phyloP scores from a whole-genome alignment of 495 filamentous ascomycete genomes.

The Echria macrotheca region DNA sequence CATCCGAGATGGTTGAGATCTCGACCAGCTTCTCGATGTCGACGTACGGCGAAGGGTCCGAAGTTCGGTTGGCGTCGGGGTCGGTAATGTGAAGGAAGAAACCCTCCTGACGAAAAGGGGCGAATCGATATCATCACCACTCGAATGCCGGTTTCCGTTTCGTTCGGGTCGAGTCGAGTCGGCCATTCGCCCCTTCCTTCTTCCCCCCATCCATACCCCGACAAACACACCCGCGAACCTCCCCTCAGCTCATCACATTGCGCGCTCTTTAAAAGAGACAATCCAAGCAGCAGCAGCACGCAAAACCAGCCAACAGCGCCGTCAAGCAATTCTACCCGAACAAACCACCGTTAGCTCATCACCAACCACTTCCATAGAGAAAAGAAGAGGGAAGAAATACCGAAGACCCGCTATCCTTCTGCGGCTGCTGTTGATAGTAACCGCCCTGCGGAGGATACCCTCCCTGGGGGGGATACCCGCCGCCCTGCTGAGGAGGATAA shows the following conservation, averaged over 20 bases:
- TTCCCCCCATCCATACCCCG: too few relatives aligned
- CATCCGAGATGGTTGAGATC: too few relatives aligned
- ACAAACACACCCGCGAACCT: too few relatives aligned
- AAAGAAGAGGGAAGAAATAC: constrained; percentile 2
- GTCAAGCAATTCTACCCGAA: constrained; percentile 27
- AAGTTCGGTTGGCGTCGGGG: too few relatives aligned
- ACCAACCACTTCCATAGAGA: background rate
- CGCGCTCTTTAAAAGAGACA: constrained; percentile 34
- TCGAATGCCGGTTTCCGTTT: too few relatives aligned
- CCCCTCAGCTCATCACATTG: background rate
- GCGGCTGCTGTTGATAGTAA: constrained; percentile 24
- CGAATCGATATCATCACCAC: too few relatives aligned
- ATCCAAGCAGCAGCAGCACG: constrained; percentile 48
- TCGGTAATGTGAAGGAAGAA: too few relatives aligned
- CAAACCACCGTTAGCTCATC: background rate
- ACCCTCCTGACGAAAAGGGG: too few relatives aligned
- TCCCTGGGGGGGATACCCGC: constrained; percentile 18
- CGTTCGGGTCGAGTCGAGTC: background rate
- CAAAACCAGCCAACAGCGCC: constrained; percentile 33
- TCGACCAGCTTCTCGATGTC: too few relatives aligned
- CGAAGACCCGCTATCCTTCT: constrained; percentile 20
- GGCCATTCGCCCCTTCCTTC: background rate
- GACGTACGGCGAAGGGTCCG: too few relatives aligned
- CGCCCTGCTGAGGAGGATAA: constrained; percentile 3
- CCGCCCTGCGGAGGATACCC: constrained; percentile 18